Percentiles rank a stretch among this genome's conserved stretches.
These are phyloP conservation scores for Diversispora eburnea DNA, from an alignment of 192 early-diverging fungal species.

Conservation along the genomic window DNA sequence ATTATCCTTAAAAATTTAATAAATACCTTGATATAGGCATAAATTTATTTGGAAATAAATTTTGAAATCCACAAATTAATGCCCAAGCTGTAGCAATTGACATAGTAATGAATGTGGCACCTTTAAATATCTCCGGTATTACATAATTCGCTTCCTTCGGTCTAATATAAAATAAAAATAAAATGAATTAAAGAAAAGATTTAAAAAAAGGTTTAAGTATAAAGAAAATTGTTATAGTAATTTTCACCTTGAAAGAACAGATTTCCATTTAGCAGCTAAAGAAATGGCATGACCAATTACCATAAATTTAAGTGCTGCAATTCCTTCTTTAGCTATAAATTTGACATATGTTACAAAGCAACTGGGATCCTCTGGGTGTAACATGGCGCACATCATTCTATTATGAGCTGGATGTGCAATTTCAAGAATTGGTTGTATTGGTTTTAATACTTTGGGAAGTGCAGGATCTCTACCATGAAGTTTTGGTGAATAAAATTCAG, in stretches of 20 bases:
- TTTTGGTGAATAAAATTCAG: conserved; percentile 20
- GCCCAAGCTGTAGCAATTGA: conserved; percentile 24
- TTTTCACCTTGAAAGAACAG: background rate
- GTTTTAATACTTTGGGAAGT: conserved; percentile 9
- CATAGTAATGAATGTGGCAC: conserved; percentile 23
- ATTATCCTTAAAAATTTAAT: background rate
- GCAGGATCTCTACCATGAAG: conserved; percentile 20
- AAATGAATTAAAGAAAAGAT: background rate
- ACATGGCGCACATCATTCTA: conserved; percentile 19
- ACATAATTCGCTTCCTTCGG: background rate
- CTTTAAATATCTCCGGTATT: conserved; percentile 6
- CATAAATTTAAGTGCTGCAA: conserved; percentile 17
- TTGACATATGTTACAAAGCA: conserved; percentile 19
- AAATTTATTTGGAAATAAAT: conserved; percentile 22
- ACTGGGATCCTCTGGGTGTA: conserved; percentile 23
- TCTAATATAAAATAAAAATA: background rate
- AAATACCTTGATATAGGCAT: conserved; percentile 15
- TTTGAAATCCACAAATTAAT: conserved; percentile 22
- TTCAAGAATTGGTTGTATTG: conserved; percentile 22
- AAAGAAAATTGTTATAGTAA: background rate
- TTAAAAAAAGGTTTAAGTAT: background rate
- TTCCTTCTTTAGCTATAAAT: conserved; percentile 25
- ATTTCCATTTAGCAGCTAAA: background rate
- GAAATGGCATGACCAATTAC: background rate
- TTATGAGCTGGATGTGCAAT: conserved; percentile 20